Evolutionary conservation across 169 alveolate genomes (phyloP), one percentile per base, ranked within the genome.

Genomic region (Pseudocohnilembus persalinus): DNA sequence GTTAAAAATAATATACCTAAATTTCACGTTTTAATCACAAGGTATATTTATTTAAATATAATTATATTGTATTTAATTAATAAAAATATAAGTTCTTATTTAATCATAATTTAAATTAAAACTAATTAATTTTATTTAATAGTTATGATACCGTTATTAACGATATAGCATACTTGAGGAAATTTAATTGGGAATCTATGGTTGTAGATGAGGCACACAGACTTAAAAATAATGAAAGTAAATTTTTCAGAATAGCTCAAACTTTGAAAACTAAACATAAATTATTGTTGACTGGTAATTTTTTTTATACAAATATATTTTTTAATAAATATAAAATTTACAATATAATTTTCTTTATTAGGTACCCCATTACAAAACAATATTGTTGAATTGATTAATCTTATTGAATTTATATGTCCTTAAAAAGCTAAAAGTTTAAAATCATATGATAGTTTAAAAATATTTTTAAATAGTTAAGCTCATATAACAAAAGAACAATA

Each of bases 181-280:
- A 80, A 64, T 89, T 90, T 29, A 78, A 90, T 27, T 94, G 97
- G 97, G 92, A 90, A 79, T 85, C 88, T 29, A 76, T 94, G 1
- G 82, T 94, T 0, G 85, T 93, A 15, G 97, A 94, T 88, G 97
- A 94, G 82, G 97, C 96, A 1, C 95, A 94, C 32, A 88, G 94
- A 82, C 78, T 94, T 26, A 94, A 94, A 76, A 90, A 89, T 32
- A 83, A 83, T 32, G 89, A 92, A 49, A 88, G 95, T 0, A 92
- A 90, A 77, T 73, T 92, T 30, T 94, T 88, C 74, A 87, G 80
- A 28, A 75, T 76, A 4, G 76, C 93, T 20, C 76, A 84, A 29
- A 34, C 83, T 29, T 83, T 94, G 30, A 31, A 72, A n/a, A 90
- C 94, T 28, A 83, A 91, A 29, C 91, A 86, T 27, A 88, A 88